A percentile compares a stretch with the other conserved stretches of the same genome.
These are phyloP conservation scores for Bipolaris sorokiniana DNA, from an alignment of 2,329 filamentous ascomycete genomes.

Conservation along the genomic window DNA sequence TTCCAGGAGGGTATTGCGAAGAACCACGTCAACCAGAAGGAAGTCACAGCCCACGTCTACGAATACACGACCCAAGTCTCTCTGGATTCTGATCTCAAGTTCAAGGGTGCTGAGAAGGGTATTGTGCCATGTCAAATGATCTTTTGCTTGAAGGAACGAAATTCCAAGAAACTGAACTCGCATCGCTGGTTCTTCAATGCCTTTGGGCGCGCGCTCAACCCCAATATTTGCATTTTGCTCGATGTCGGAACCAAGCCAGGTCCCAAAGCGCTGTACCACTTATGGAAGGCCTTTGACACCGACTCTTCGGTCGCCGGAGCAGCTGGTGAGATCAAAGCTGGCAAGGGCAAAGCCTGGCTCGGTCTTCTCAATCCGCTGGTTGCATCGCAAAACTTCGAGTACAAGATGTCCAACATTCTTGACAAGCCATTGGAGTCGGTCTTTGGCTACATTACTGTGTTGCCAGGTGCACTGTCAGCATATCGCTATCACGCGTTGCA, in stretches of 20 bases:
- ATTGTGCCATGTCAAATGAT: constrained; percentile 98
- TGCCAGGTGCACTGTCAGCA: constrained; percentile 92
- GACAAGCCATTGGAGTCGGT: constrained; percentile 97
- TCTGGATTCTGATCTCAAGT: constrained; percentile 92
- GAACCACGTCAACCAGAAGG: constrained; percentile 94
- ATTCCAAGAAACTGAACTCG: constrained; percentile 96
- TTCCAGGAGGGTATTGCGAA: constrained; percentile 99
- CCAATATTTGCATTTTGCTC: constrained; percentile 94
- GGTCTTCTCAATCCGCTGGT: constrained; percentile 93
- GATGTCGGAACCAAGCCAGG: constrained; percentile 95
- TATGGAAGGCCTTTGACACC: constrained; percentile 98
- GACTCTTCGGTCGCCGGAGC: constrained; percentile 97
- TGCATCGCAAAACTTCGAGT: constrained; percentile 98
- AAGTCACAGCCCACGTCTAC: constrained; percentile 96
- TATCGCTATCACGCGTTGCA: constrained; percentile 96
- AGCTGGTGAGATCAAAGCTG: constrained; percentile 96
- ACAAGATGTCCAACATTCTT: constrained; percentile 99
- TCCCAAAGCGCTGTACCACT: constrained; percentile 88
- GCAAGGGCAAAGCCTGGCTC: constrained; percentile 83
- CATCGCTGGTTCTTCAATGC: constrained; percentile 99
- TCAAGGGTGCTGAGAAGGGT: constrained; percentile 98
- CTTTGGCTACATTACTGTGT: constrained; percentile 96
- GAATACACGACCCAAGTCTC: constrained; percentile 99
- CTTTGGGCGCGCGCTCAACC: constrained; percentile 88
- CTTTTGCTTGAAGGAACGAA: constrained; percentile 98